Base-by-base conservation (phyloP, 352 stramenopile species). In the Elongisporangium prolatum region DNA sequence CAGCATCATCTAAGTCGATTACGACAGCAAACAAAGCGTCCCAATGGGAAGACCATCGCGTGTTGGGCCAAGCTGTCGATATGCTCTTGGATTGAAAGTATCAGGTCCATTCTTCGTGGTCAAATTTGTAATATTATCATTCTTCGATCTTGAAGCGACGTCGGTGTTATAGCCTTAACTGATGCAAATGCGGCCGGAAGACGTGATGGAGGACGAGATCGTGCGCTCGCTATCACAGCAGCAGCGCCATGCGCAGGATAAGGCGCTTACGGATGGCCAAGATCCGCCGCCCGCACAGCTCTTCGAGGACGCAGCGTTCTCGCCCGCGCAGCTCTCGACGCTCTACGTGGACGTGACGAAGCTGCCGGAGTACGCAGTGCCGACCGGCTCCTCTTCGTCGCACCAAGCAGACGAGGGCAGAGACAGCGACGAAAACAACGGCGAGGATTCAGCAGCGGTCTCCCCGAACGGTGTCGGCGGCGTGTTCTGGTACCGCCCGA, bases 281-380 rank as follows among this genome's bases (percentile, higher is more conserved):
- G 9, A 21, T 47, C 17, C 7, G 20, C 22, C 38, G 21, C 14
- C 25, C 1, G 50, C 55, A 50, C 28, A 65, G 34, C 60, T 84
- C 37, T 91, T 86, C 52, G 77, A 84, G 64, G 82, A 91, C 56
- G 56, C 74, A 0, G 75, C 79, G 22, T 91, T 91, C 56, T 64
- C 73, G 0, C 66, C 74, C 5, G 25, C 57, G 1, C 59, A 77
- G 21, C 48, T 69, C 50, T 76, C 72, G 9, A 81, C 74, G 59
- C 63, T 91, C 14, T 91, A 88, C 61, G 54, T 82, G 2, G 74
- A 91, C 40, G 60, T 71, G 3, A 69, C 60, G 11, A 84, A 87
- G 64, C 66, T 74, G 1, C 79, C 81, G 3, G 77, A 91, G 51
- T 91, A 91, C 54, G 76, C 77, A 0, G n/a, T 63, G 52, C 52